Conservation (phyloP, 2,329 filamentous ascomycete genomes). For the Capronia epimyces region DNA sequence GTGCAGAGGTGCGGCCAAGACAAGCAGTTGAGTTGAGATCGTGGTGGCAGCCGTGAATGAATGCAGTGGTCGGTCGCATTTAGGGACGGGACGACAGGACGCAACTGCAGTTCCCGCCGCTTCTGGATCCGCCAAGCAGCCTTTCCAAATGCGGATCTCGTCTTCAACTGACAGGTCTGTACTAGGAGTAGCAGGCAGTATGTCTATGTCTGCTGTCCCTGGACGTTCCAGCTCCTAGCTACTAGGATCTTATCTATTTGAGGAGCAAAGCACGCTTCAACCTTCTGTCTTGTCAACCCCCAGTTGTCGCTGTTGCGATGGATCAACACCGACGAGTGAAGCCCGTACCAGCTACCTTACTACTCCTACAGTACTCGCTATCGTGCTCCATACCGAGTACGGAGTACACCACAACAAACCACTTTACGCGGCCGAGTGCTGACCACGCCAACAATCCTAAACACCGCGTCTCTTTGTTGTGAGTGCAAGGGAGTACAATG, state of each 20-base stretch:
- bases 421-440: conserved; percentile 23
- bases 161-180: neutral
- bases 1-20: neutral
- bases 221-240: no score
- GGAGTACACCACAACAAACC: conserved; percentile 18
- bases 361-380: no score
- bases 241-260: no score
- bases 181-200: no score
- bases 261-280: no score
- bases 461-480: conserved; percentile 14
- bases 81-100: neutral
- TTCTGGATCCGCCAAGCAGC: neutral
- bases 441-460: conserved; percentile 6
- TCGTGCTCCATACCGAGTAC: no score
- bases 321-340: neutral
- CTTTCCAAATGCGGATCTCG: neutral
- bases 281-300: no score
- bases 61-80: neutral
- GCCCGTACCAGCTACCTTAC: neutral
- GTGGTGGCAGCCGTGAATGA: neutral
- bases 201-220: no score
- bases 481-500: conserved; percentile 8
- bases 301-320: no score
- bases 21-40: neutral
- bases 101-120: neutral